Evolutionary conservation across 1,284 basidiomycete species (phyloP).

Genomic region (Austropuccinia psidii): DNA sequence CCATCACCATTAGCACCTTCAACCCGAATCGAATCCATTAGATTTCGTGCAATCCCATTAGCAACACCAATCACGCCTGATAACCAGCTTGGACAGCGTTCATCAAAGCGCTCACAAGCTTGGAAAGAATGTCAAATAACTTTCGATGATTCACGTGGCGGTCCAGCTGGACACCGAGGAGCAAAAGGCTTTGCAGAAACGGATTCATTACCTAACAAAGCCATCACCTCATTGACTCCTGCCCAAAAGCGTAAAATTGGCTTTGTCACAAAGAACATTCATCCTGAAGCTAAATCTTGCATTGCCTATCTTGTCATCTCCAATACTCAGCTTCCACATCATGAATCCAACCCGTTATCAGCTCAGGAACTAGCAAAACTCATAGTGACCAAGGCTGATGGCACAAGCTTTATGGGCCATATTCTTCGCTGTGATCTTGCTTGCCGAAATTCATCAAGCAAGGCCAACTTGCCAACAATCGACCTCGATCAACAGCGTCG

Average conservation of each 20-base stretch:
- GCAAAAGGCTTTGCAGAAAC: slow-evolving; percentile 1
- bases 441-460: neutral
- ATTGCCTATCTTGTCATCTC: slow-evolving; percentile 23
- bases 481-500: slow-evolving; percentile 4
- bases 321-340: neutral
- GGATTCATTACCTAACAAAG: neutral
- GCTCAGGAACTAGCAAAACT: slow-evolving; percentile 13
- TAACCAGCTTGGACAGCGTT: neutral
- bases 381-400: slow-evolving; percentile 17
- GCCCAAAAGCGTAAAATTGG: slow-evolving; percentile 30
- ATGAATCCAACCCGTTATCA: neutral
- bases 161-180: slow-evolving; percentile 19
- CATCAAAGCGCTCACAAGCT: slow-evolving; percentile 16
- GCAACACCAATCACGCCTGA: slow-evolving; percentile 19
- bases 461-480: neutral
- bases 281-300: slow-evolving; percentile 33
- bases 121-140: slow-evolving; percentile 11
- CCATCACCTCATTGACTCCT: slow-evolving; percentile 7
- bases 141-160: neutral
- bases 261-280: slow-evolving; percentile 21
- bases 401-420: slow-evolving; percentile 25
- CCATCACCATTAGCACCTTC: neutral
- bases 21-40: slow-evolving; percentile 15
- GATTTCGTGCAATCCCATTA: slow-evolving; percentile 27
- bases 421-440: slow-evolving; percentile 33